Base-by-base conservation (phyloP, 257 asterid genomes). In the Przewalskia tangutica region DNA sequence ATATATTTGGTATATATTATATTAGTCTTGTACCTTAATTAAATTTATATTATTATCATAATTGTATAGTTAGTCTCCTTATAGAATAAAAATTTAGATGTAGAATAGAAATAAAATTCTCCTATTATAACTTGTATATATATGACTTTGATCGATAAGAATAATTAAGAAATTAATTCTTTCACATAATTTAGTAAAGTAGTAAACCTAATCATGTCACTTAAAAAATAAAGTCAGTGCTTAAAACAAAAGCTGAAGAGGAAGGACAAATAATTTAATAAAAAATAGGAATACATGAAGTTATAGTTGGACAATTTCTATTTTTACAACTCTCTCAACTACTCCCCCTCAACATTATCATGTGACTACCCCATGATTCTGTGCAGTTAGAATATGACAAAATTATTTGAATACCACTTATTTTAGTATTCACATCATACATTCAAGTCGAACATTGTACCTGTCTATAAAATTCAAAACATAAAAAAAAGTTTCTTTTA, bases 141-240 rank as follows among this genome's bases (percentile, higher is more conserved):
- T n/a, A n/a, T n/a, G n/a, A n/a, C n/a, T n/a, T n/a, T n/a, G n/a
- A n/a, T n/a, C n/a, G n/a, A n/a, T n/a, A n/a, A n/a, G n/a, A n/a
- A n/a, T n/a, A n/a, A n/a, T n/a, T n/a, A n/a, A n/a, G n/a, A n/a
- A n/a, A n/a, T n/a, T n/a, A n/a, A n/a, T n/a, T n/a, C n/a, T n/a
- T n/a, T n/a, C n/a, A n/a, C 80, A 80, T 86, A 50, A 36, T 73
- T 65, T 82, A 79, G 44, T 75, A 73, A 27, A 27, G 32, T 27
- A 27, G 32, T 27, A 27, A 27, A 51, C 46, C 67, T 79, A 71
- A 50, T 51, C 83, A 84, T 63, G 51, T 78, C 82, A 71, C 84
- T 38, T 75, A 54, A 17, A 23, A 27, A 8, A 53, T 23, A 44
- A 59, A 67, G 82, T 76, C 80, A 84, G 81, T 56, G 71, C 56